phyloP scores from a whole-genome alignment of 1,284 basidiomycete genomes.

The Waitea zeae region DNA sequence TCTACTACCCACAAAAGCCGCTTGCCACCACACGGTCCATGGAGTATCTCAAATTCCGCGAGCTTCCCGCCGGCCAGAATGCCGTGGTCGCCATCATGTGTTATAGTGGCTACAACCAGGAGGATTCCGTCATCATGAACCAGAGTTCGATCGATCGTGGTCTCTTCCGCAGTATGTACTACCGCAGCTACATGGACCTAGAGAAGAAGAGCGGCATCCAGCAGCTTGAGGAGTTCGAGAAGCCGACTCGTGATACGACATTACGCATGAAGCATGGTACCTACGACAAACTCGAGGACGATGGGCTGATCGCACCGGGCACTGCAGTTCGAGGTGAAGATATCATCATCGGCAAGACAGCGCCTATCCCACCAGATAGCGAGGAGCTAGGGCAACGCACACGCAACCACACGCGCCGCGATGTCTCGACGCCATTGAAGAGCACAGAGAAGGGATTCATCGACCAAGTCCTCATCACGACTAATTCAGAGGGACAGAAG shows the following conservation, averaged over 20 bases:
- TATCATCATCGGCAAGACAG: constrained; percentile 98
- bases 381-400: constrained; percentile 95
- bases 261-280: constrained; percentile 96
- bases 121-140: constrained; percentile 99
- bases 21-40: constrained; percentile 96
- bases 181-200: constrained; percentile 94
- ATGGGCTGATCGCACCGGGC: constrained; percentile 91
- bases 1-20: constrained; percentile 98
- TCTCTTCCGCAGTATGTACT: constrained; percentile 97
- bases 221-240: constrained; percentile 92
- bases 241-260: constrained; percentile 86
- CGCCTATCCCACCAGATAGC: constrained; percentile 89
- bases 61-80: constrained; percentile 95
- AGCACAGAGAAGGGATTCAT: constrained; percentile 96
- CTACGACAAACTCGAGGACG: constrained; percentile 95
- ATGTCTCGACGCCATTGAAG: constrained; percentile 95
- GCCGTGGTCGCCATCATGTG: constrained; percentile 97
- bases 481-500: constrained; percentile 90
- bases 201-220: constrained; percentile 95
- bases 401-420: constrained; percentile 77
- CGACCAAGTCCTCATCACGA: constrained; percentile 94
- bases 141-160: constrained; percentile 97
- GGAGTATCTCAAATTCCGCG: constrained; percentile 97
- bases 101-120: constrained; percentile 99
- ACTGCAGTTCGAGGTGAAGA: constrained; percentile 94